Evolutionary conservation across 2,329 filamentous ascomycete genomes (phyloP).

Genomic region (Dothistroma pini): DNA sequence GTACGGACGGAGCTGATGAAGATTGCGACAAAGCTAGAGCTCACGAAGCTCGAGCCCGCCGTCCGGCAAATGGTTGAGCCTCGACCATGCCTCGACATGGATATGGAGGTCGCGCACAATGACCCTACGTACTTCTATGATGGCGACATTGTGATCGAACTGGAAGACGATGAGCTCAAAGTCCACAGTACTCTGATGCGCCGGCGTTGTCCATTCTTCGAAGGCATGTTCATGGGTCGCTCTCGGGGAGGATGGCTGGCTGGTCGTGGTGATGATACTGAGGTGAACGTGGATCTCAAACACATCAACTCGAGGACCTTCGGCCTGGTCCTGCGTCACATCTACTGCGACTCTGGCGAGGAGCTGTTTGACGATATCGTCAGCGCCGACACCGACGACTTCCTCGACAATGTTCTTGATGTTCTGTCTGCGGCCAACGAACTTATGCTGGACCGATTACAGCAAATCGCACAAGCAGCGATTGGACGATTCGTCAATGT

Average conservation of each 20-base stretch:
- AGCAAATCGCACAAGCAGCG: slow-evolving; percentile 81
- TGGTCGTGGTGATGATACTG: slow-evolving; percentile 44
- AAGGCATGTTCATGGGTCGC: slow-evolving; percentile 83
- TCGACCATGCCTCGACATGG: slow-evolving; percentile 60
- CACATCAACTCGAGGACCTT: slow-evolving; percentile 75
- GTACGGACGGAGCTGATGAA: slow-evolving; percentile 85
- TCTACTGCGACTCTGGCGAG: slow-evolving; percentile 79
- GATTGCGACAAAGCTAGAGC: slow-evolving; percentile 66
- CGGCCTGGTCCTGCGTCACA: slow-evolving; percentile 69
- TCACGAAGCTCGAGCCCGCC: slow-evolving; percentile 70
- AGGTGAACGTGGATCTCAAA: slow-evolving; percentile 71
- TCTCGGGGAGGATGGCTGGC: slow-evolving; percentile 78
- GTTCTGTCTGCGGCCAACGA: slow-evolving; percentile 89
- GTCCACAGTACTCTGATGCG: slow-evolving; percentile 79
- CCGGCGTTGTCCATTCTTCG: slow-evolving; percentile 85
- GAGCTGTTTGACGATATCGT: slow-evolving; percentile 78
- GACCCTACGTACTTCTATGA: slow-evolving; percentile 71
- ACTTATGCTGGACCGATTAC: slow-evolving; percentile 87
- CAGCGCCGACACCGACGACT: slow-evolving; percentile 69
- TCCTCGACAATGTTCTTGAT: slow-evolving; percentile 84
- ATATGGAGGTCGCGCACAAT: slow-evolving; percentile 66
- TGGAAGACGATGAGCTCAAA: slow-evolving; percentile 67
- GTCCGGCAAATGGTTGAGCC: slow-evolving; percentile 70
- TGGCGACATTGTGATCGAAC: slow-evolving; percentile 73
- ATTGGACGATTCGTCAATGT: slow-evolving; percentile 80